Evolutionary conservation across 345 rosid genomes (phyloP).

Genomic region (Pistacia atlantica): DNA sequence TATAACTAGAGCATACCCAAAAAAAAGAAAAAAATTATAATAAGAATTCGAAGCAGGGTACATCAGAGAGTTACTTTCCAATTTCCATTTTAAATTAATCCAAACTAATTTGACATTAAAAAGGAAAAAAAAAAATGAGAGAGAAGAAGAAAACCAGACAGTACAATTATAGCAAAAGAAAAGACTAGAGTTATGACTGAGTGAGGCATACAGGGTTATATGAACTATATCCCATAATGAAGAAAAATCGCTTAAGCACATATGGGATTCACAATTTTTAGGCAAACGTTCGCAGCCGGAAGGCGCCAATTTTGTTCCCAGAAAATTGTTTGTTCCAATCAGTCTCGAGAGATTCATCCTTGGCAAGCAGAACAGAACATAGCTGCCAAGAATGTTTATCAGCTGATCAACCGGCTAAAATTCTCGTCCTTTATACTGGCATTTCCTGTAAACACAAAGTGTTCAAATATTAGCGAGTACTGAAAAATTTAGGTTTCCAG

Average conservation of each 20-base stretch:
- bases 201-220: constrained; percentile 23
- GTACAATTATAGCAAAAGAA: too few species aligned
- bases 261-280: background rate
- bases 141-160: background rate
- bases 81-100: background rate
- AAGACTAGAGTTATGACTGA: background rate
- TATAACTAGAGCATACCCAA: background rate
- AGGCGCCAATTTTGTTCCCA: background rate
- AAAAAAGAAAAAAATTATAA: background rate
- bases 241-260: constrained; percentile 13
- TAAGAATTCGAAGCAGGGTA: background rate
- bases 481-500: background rate
- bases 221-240: constrained; percentile 28
- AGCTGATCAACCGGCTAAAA: constrained; percentile 28
- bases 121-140: background rate
- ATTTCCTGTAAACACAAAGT: constrained; percentile 50
- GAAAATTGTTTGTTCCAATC: constrained; percentile 16
- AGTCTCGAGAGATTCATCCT: constrained; percentile 25
- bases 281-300: constrained; percentile 1
- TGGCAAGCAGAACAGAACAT: constrained; percentile 10
- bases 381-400: constrained; percentile 23
- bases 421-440: constrained; percentile 68
- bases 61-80: background rate
- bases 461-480: background rate
- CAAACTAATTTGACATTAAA: constrained; percentile 10